Base-by-base conservation (phyloP, 176 grass and related monocot species). In the Panicum miliaceum region DNA sequence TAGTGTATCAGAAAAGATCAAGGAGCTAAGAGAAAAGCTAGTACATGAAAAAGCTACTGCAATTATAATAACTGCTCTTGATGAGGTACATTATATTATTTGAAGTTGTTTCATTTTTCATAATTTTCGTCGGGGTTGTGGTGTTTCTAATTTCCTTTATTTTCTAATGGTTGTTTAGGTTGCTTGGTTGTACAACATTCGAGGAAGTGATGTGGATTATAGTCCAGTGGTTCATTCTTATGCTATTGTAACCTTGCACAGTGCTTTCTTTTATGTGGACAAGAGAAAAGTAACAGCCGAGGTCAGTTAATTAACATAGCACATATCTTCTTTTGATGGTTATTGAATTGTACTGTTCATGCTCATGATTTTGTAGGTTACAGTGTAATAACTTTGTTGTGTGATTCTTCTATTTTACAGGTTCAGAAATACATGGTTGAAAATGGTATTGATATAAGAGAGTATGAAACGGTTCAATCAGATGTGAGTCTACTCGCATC, bases 231-330 rank as follows among this genome's bases (percentile, higher is more conserved):
- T 98, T 88, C 93, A 98, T 89, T 90, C 96, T 79, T 99, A 96
- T 92, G 93, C 93, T 65, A 87, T 99, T 89, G 86, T 99, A 66
- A 99, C 96, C 22, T 57, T 76, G 23, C 45, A 92, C 8, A 77
- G 52, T 81, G 93, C 96, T 70, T 99, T 96, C 87, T 99, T 99
- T 84, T 99, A 99, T 80, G 96, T 90, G 58, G 93, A 99, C 84
- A 94, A 92, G 75, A 88, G 66, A 92, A 99, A 99, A 86, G 68
- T 99, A 75, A 90, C 93, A 52, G 32, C 41, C 51, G 86, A 98
- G 96, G 96, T 94, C 63, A 86, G 89, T 90, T 66, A 79, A 78
- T 46, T 23, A 84, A 56, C 41, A 40, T 48, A 70, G 12, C 40
- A 26, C n/a, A n/a, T 75, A 32, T 79, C 8, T 73, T 47, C 80